Base-by-base conservation (phyloP, 768 basidiomycete genomes). In the Suillus clintonianus region DNA sequence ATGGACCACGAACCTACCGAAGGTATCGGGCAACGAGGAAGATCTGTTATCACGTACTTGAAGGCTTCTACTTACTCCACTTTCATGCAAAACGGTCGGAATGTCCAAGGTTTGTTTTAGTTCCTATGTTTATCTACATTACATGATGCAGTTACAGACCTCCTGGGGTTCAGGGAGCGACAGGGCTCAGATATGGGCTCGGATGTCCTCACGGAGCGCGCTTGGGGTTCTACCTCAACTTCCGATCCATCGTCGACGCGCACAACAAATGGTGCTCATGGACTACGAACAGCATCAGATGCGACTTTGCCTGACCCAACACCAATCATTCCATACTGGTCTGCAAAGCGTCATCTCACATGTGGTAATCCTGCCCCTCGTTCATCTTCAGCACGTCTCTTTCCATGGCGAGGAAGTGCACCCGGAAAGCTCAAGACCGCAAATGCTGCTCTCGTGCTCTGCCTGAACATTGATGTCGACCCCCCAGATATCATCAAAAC, bases 401-500 rank as follows among this genome's bases (percentile, higher is more conserved):
- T 85, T 62, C 84, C 89, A 10, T 97, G 95, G 95, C 88, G 95
- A 59, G 87, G 88, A 50, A 83, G 88, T 13, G 82, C 89, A 0
- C 90, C 91, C 3, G 89, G 89, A 64, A 94, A 95, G 73, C 86
- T 97, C 60, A 97, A 97, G 77, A 98, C 95, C 1, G 88, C 90
- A 19, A 90, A 94, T 41, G 97, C 94, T 2, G 90, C 89, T 2
- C 82, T 97, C 6, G 91, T 97, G 10, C 80, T 99, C 61, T 99
- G 97, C 72, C 83, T 99, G 22, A 98, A 99, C 77, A 94, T 99
- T 74, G 96, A 97, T 61, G 93, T 97, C 53, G 97, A 99, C 72
- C 97, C 97, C 19, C 97, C 97, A 65, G 97, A 99, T 71, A 82
- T 98, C 59, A 90, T 99, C 78, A 99, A 99, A 81, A 98, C 97